phyloP scores from a whole-genome alignment of 148 eudicot species.

The Drosera capensis region DNA sequence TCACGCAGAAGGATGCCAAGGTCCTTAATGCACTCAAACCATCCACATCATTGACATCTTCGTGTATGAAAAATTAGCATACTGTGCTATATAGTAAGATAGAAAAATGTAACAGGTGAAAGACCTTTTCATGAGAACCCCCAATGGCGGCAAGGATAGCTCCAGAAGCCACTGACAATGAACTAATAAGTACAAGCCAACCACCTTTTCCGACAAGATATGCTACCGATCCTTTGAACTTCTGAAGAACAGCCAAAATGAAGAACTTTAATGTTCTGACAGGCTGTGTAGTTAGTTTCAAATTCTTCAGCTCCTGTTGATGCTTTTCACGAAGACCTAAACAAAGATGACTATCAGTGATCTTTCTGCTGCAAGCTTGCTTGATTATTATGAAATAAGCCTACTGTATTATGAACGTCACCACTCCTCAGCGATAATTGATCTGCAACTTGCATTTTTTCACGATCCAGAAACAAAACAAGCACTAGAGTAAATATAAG shows the following conservation, averaged over 20 bases:
- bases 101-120: neutral
- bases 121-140: conserved; percentile 90
- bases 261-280: conserved; percentile 62
- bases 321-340: conserved; percentile 60
- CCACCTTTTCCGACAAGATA: conserved; percentile 63
- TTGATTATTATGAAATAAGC: no score
- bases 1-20: no score
- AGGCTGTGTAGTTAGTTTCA: conserved; percentile 67
- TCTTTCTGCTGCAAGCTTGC: neutral
- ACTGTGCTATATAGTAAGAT: no score
- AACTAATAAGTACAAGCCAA: conserved; percentile 48
- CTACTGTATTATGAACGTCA: no score
- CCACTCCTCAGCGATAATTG: no score
- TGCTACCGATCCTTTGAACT: conserved; percentile 30
- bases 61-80: no score
- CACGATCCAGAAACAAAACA: no score
- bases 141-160: conserved; percentile 36
- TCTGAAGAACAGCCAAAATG: conserved; percentile 43
- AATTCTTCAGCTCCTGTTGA: conserved; percentile 56
- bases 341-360: conserved; percentile 13
- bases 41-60: no score
- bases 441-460: no score
- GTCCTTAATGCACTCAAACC: no score
- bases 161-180: conserved; percentile 23
- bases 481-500: no score